Conservation (phyloP, 1,284 basidiomycete genomes). For the Meripilus lineatus region DNA sequence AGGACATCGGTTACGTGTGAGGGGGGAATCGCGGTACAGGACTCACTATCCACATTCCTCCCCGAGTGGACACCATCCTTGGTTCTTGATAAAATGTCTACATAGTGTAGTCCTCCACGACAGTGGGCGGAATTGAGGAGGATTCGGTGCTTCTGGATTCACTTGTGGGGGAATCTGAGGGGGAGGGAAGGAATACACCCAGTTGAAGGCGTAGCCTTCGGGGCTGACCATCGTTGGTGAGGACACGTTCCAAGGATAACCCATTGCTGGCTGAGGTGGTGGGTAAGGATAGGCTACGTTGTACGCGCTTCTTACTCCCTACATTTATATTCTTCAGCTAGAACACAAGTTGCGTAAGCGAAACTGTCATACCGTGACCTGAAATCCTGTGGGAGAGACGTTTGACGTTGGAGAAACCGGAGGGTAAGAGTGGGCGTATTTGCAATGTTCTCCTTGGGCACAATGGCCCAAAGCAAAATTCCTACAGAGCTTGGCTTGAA, state of each 20-base stretch:
- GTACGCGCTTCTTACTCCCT: no score
- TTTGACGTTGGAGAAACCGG: slow-evolving; percentile 8
- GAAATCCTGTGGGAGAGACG: not conserved
- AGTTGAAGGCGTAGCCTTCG: slow-evolving; percentile 2
- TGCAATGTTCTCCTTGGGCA: slow-evolving; percentile 26
- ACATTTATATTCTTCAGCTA: no score
- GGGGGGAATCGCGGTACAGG: slow-evolving; percentile 1
- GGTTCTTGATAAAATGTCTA: slow-evolving; percentile 36
- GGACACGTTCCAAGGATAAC: slow-evolving; percentile 4
- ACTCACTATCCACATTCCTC: slow-evolving; percentile 42
- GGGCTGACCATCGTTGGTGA: slow-evolving; percentile 1
- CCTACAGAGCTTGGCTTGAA: slow-evolving; percentile 24
- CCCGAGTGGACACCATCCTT: slow-evolving; percentile 41
- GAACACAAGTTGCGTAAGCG: no score
- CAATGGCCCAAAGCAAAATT: slow-evolving; percentile 28
- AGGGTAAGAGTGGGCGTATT: slow-evolving; percentile 24
- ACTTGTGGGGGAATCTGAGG: not conserved
- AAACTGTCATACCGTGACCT: no score
- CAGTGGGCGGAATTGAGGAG: slow-evolving; percentile 21
- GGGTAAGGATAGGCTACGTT: not conserved
- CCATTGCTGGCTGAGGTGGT: not conserved
- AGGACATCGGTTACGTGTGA: slow-evolving; percentile 3
- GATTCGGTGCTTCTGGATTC: slow-evolving; percentile 1
- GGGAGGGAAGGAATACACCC: slow-evolving; percentile 2
- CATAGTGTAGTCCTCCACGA: slow-evolving; percentile 37